These are phyloP conservation scores for Fusarium sp. DNA, from an alignment of 2,329 filamentous ascomycete genomes.

Conservation along the genomic window DNA sequence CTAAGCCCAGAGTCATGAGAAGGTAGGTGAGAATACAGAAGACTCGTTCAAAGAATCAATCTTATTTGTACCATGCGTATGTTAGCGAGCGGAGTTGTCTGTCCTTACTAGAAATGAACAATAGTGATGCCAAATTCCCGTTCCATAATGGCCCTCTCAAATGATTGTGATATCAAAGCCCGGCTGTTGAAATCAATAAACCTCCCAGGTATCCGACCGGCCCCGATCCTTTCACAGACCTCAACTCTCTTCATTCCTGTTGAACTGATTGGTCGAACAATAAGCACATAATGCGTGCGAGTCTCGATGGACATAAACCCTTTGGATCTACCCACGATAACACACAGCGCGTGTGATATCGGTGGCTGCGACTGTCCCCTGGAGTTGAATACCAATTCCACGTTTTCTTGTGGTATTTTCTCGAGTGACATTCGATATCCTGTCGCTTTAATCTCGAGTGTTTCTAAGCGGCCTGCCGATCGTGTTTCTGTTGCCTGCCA, in stretches of 20 bases:
- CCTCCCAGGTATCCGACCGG: slow-evolving; percentile 1
- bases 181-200: slow-evolving; percentile 5
- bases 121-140: background rate
- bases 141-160: background rate
- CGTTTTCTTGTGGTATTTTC: background rate
- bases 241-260: background rate
- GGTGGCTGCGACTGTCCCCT: background rate
- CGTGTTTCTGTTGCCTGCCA: background rate
- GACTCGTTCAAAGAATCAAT: background rate
- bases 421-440: background rate
- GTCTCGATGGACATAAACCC: background rate
- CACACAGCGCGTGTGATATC: background rate
- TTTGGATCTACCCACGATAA: slow-evolving; percentile 12
- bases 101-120: too few species aligned
- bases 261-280: background rate
- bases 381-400: background rate
- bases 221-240: slow-evolving; percentile 11
- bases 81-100: background rate
- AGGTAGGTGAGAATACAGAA: background rate
- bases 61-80: too few species aligned
- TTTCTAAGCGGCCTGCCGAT: background rate
- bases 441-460: background rate
- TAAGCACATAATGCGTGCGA: slow-evolving; percentile 4
- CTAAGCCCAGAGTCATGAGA: background rate
- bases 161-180: background rate